A percentile compares a stretch with the other conserved stretches of the same genome.
These are phyloP conservation scores for Teratosphaeria gauchensis DNA, from an alignment of 2,329 filamentous ascomycete genomes.

Conservation along the genomic window DNA sequence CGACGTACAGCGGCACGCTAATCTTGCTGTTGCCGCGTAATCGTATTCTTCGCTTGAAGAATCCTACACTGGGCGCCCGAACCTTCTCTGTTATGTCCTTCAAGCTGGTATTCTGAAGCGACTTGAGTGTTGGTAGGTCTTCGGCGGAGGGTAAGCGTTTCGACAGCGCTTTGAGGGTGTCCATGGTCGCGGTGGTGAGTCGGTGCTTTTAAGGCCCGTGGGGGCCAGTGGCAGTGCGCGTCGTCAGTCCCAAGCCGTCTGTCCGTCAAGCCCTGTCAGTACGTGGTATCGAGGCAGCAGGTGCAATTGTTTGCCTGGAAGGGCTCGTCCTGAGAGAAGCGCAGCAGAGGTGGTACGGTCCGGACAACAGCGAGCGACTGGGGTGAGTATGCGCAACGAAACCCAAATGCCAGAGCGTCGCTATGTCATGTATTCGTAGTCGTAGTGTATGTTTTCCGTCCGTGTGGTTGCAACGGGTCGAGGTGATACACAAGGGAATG, in stretches of 20 bases:
- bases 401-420: not conserved
- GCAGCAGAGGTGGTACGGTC: not conserved
- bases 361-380: constrained; percentile 5
- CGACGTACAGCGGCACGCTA: constrained; percentile 84
- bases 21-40: constrained; percentile 85
- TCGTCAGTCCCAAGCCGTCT: constrained; percentile 3
- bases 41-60: constrained; percentile 77
- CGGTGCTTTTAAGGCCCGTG: constrained; percentile 11
- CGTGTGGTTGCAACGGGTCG: not conserved
- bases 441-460: not conserved
- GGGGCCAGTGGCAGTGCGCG: constrained; percentile 1
- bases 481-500: not conserved
- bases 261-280: not conserved
- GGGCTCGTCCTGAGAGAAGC: not conserved
- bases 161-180: constrained; percentile 33
- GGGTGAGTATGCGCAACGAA: constrained; percentile 1
- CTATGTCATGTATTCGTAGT: not conserved
- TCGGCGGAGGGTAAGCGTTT: constrained; percentile 38
- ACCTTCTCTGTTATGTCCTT: not conserved
- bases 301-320: not conserved
- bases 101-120: constrained; percentile 25
- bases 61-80: constrained; percentile 51
- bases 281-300: not conserved
- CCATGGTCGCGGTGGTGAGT: constrained; percentile 25
- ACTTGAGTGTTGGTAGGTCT: constrained; percentile 34